Evolutionary conservation across 495 filamentous ascomycete species (phyloP).

Genomic region (Hypomontagnella monticulosa): DNA sequence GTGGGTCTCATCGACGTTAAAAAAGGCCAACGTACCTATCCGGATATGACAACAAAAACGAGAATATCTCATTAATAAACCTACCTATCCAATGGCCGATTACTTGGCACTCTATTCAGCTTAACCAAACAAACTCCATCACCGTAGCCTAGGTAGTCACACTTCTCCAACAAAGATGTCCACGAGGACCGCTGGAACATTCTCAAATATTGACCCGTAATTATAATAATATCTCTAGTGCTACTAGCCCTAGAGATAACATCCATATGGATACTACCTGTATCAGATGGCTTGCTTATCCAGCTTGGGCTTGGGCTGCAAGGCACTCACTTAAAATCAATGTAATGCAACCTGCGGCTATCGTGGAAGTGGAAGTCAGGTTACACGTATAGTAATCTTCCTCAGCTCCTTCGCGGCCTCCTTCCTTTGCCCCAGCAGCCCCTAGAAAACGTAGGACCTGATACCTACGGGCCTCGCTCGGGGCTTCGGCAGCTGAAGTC

Average conservation of each 20-base stretch:
- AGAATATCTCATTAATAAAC: slow-evolving; percentile 8
- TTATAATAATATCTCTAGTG: no score
- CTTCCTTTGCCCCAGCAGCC: slow-evolving; percentile 19
- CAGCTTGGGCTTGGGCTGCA: slow-evolving; percentile 21
- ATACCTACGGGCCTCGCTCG: slow-evolving; percentile 5
- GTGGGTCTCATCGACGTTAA: slow-evolving; percentile 8
- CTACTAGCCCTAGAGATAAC: no score
- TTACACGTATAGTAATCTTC: slow-evolving; percentile 37
- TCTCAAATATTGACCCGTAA: no score
- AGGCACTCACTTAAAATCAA: slow-evolving; percentile 17
- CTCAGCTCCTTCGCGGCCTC: slow-evolving; percentile 33
- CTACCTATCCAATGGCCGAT: not conserved
- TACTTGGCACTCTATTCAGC: slow-evolving; percentile 16
- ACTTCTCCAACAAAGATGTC: no score
- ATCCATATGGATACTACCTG: not conserved
- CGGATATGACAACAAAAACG: slow-evolving; percentile 21
- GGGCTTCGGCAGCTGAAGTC: slow-evolving; percentile 5
- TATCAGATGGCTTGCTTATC: not conserved
- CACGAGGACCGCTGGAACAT: slow-evolving; percentile 2
- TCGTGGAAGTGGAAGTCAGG: slow-evolving; percentile 35
- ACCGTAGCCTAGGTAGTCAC: not conserved
- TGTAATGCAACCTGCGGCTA: slow-evolving; percentile 26
- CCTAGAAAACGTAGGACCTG: not conserved
- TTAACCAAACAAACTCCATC: slow-evolving; percentile 1
- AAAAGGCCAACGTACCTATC: not conserved